Evolutionary conservation across 1,284 basidiomycete genomes (phyloP), one percentile per base, ranked within the genome.

Genomic region (Sutorius eximius): DNA sequence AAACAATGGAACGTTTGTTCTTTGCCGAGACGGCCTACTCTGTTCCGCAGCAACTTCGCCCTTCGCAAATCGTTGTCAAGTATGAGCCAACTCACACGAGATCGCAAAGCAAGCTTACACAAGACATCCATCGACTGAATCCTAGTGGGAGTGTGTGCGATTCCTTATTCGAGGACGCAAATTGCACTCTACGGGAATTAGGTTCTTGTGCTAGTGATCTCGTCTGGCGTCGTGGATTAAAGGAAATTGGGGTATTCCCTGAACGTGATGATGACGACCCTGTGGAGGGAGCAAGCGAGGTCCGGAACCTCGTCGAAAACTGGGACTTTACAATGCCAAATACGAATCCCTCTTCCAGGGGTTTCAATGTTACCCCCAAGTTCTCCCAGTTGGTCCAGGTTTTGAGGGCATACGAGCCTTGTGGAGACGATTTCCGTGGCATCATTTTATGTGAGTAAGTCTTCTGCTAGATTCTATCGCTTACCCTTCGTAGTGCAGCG

Each of bases 331-430:
- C 77, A 3, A 80, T 83, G 74, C 85, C 86, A 8, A 84, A 83
- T 58, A 62, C 80, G 13, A 78, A 84, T 59, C 59, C 75, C 1
- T 73, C 71, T 18, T 85, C 85, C 4, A 68, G 71, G 49, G 75
- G 77, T 7, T 83, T 81, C 65, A 89, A 89, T 60, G 77, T 87
- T 15, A 81, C 82, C 0, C 79, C 81, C 1, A 89, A 91, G 58
- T 82, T 89, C 52, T 63, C 77, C 33, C 79, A 76, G 59, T 64
- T 91, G 16, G 71, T 86, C 5, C 77, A 87, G 51, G 67, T 82
- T 44, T 70, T 91, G 43, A 77, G 77, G 49, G 73, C 78, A 4
- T 85, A 79, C 62, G 72, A 76, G 51, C 68, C 74, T 15, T 75
- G 80, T 40, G 81, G 79, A 8, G 76, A 80, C 48, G 61, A 65